A percentile compares a stretch with the other conserved stretches of the same genome.
These are phyloP conservation scores for Sphagnum contortum DNA, from an alignment of 225 moss, liverwort and hornwort genomes.

Conservation along the genomic window DNA sequence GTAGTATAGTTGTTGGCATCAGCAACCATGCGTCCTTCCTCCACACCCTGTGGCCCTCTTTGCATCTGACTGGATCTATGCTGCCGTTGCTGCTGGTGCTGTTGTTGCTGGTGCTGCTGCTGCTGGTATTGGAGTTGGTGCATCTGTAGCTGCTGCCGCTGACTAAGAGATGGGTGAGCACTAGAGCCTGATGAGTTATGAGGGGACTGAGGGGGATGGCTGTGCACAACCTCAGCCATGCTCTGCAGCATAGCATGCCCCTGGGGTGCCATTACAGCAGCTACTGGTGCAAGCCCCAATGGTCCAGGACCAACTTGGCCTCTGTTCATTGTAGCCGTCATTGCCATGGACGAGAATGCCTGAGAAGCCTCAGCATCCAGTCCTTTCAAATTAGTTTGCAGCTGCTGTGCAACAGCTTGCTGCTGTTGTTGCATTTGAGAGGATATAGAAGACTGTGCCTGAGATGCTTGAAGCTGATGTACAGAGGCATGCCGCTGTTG, in stretches of 20 bases:
- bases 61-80: conserved; percentile 28
- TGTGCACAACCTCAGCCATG: conserved; percentile 44
- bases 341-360: conserved; percentile 40
- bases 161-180: conserved; percentile 16
- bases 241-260: conserved; percentile 82
- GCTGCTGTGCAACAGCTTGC: conserved; percentile 13
- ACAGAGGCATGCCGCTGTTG: background rate
- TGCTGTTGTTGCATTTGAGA: conserved; percentile 19
- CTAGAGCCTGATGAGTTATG: conserved; percentile 22
- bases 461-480: conserved; percentile 22
- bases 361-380: conserved; percentile 41
- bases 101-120: conserved; percentile 17
- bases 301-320: conserved; percentile 68
- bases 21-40: conserved; percentile 30
- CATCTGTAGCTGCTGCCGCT: too few relatives aligned
- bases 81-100: conserved; percentile 32
- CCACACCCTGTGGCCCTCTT: conserved; percentile 16
- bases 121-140: conserved; percentile 18
- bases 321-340: conserved; percentile 45
- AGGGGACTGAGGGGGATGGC: conserved; percentile 20
- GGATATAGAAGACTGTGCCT: conserved; percentile 10
- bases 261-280: conserved; percentile 84
- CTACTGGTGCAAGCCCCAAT: conserved; percentile 79
- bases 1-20: conserved; percentile 30
- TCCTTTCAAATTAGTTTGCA: conserved; percentile 40